These are phyloP conservation scores for Aureobasidium sp. DNA, from an alignment of 2,329 filamentous ascomycete genomes.

Conservation along the genomic window DNA sequence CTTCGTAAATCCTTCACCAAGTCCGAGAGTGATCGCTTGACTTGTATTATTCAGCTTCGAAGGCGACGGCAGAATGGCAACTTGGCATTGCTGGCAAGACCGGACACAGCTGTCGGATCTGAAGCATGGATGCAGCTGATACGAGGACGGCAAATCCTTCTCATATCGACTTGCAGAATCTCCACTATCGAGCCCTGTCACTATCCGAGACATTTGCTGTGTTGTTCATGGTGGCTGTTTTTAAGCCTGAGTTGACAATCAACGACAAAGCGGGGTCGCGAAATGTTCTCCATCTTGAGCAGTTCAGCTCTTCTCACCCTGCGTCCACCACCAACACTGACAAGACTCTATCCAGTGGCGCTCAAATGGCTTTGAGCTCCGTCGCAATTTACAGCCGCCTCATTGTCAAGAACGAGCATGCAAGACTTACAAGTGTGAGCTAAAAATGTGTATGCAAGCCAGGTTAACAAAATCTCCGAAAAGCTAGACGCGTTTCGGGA, in stretches of 20 bases:
- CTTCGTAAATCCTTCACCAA: not conserved
- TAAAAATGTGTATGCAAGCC: not conserved
- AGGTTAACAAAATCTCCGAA: not conserved
- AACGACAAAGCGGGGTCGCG: not conserved
- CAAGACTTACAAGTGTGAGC: not conserved
- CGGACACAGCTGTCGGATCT: not conserved
- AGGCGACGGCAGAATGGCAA: not conserved
- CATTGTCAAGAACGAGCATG: not conserved
- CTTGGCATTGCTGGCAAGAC: not conserved
- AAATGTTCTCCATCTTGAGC: not conserved
- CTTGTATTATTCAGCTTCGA: not conserved
- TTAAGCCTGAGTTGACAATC: not conserved
- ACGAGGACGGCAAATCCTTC: not conserved
- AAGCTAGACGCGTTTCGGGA: not conserved
- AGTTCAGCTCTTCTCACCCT: not conserved
- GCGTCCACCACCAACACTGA: not conserved
- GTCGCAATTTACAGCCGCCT: not conserved
- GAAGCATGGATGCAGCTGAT: not conserved
- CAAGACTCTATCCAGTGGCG: not conserved
- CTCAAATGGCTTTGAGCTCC: not conserved
- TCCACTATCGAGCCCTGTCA: slow-evolving; percentile 3
- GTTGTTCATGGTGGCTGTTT: not conserved
- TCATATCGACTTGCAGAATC: not conserved
- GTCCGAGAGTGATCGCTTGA: not conserved
- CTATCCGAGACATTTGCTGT: not conserved